Conservation (phyloP, 2,329 filamentous ascomycete genomes). For the Chaetomium sp. region DNA sequence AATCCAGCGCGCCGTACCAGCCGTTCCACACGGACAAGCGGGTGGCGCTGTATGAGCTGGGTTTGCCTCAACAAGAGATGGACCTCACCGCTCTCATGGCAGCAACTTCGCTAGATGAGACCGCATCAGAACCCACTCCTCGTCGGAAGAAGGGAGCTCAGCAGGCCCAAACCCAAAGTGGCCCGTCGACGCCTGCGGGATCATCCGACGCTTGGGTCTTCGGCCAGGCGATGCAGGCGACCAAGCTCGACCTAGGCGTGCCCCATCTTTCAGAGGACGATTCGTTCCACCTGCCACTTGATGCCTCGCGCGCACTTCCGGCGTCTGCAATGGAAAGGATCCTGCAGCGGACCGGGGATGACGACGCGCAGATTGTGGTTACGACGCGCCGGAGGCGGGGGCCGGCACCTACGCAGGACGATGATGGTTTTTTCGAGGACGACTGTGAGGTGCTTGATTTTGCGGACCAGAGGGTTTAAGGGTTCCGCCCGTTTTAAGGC, state of each 20-base stretch:
- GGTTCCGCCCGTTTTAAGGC: not conserved
- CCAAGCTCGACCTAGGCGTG: conserved; percentile 57
- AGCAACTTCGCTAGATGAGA: conserved; percentile 47
- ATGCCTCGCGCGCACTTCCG: conserved; percentile 61
- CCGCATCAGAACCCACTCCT: conserved; percentile 34
- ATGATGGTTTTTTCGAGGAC: conserved; percentile 86
- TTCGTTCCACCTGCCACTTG: conserved; percentile 47
- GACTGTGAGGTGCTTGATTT: conserved; percentile 91
- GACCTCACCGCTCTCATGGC: conserved; percentile 46
- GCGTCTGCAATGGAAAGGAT: conserved; percentile 66
- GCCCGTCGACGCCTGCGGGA: conserved; percentile 13
- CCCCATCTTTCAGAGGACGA: conserved; percentile 54
- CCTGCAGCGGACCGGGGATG: conserved; percentile 57
- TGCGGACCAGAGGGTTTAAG: conserved; percentile 67
- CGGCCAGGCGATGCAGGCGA: conserved; percentile 55
- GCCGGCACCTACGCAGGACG: conserved; percentile 55
- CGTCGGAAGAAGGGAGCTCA: conserved; percentile 34
- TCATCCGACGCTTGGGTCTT: conserved; percentile 57
- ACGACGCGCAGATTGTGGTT: conserved; percentile 77
- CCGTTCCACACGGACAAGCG: conserved; percentile 92
- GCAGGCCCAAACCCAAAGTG: conserved; percentile 12
- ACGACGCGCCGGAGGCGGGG: conserved; percentile 74
- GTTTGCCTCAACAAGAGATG: conserved; percentile 26
- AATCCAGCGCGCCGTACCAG: conserved; percentile 93
- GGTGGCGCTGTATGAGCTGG: conserved; percentile 74